These are phyloP conservation scores for Hanseniaspora valbyensis DNA, from an alignment of 805 yeast species.

Conservation along the genomic window DNA sequence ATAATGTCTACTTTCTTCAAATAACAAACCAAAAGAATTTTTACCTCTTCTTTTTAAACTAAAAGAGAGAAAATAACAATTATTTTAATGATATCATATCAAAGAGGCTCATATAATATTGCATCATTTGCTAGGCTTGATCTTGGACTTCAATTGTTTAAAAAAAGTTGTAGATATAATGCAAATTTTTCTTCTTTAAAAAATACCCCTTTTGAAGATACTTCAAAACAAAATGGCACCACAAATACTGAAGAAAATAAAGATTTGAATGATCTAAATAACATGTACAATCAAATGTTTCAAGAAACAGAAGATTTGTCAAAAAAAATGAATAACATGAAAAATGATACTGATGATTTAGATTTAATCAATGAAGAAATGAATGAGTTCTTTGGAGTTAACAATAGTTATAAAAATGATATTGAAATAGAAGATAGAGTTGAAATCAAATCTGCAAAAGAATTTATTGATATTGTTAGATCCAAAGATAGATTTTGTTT, in stretches of 20 bases:
- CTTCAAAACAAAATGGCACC: not conserved
- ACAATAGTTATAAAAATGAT: not conserved
- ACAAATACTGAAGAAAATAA: not conserved
- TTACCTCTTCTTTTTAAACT: too few relatives aligned
- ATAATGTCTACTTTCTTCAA: too few relatives aligned
- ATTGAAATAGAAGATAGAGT: not conserved
- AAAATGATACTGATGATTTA: not conserved
- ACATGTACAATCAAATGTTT: constrained; percentile 8
- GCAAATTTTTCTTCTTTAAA: not conserved
- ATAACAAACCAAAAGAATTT: too few relatives aligned
- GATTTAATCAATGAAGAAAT: constrained; percentile 10
- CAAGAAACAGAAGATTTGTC: not conserved
- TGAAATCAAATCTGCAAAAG: not conserved
- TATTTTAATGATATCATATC: too few relatives aligned
- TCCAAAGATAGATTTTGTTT: constrained; percentile 6
- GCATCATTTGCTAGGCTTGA: not conserved
- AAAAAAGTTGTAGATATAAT: not conserved
- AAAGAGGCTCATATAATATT: not conserved
- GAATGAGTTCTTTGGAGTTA: constrained; percentile 7
- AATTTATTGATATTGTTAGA: constrained; percentile 6
- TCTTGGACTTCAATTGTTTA: not conserved
- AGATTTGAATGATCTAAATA: constrained; percentile 9
- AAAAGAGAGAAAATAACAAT: too few relatives aligned
- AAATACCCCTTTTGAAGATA: constrained; percentile 10
- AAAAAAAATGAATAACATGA: not conserved